These are phyloP conservation scores for Aegle marmelos DNA, from an alignment of 345 rosid genomes.

Conservation along the genomic window DNA sequence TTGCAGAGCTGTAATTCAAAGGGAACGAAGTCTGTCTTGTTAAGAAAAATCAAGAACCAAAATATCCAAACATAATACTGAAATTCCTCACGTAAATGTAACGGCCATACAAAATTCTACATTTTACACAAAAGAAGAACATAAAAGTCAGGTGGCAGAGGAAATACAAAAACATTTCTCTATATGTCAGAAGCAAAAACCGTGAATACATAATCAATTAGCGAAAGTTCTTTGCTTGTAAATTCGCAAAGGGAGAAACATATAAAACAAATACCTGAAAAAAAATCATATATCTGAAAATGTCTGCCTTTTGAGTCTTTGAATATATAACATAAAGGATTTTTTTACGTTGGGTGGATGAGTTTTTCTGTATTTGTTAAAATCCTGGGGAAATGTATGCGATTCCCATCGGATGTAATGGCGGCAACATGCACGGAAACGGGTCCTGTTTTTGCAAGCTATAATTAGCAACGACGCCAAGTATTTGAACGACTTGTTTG, in stretches of 20 bases:
- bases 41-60: background rate
- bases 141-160: too few relatives aligned
- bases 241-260: background rate
- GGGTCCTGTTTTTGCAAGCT: background rate
- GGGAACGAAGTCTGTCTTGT: background rate
- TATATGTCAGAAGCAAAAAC: background rate
- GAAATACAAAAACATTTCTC: background rate
- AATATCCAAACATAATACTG: background rate
- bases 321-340: background rate
- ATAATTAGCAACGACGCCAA: background rate
- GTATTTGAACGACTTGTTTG: background rate
- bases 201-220: background rate
- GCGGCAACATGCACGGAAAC: conserved; percentile 27
- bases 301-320: background rate
- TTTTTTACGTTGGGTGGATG: background rate
- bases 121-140: background rate
- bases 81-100: background rate
- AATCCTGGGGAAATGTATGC: background rate
- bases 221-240: background rate
- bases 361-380: background rate
- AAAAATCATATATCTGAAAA: conserved; percentile 2
- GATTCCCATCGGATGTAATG: background rate
- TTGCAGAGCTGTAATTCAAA: background rate
- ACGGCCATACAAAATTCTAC: background rate
- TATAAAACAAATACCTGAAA: background rate